phyloP scores from a whole-genome alignment of 441 rosid species.

The Omphalea diandra region DNA sequence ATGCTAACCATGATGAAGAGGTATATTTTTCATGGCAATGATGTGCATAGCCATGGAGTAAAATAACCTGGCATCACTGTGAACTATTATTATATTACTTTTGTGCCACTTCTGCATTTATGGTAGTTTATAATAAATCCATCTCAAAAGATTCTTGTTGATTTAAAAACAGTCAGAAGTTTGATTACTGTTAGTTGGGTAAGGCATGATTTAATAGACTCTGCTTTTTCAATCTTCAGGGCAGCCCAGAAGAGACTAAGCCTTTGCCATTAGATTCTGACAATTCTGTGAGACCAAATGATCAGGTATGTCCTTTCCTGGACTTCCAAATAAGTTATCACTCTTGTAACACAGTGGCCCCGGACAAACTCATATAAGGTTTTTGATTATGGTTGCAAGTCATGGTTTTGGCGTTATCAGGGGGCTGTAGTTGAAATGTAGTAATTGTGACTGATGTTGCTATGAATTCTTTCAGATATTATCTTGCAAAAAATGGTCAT shows the following conservation, averaged over 20 bases:
- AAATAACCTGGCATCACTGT: neutral
- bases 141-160: neutral
- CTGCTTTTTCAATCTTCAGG: slow-evolving; percentile 33
- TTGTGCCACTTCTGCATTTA: neutral
- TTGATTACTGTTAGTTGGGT: slow-evolving; percentile 8
- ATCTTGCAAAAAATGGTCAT: neutral
- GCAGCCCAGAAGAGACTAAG: slow-evolving; percentile 43
- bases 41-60: neutral
- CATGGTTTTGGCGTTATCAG: no score
- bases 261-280: slow-evolving; percentile 30
- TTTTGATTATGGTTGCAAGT: no score
- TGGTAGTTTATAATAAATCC: neutral
- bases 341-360: slow-evolving; percentile 1
- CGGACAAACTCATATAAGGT: no score
- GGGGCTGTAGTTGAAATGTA: no score
- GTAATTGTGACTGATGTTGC: neutral
- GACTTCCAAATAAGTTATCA: slow-evolving; percentile 10
- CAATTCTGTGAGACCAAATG: slow-evolving; percentile 30
- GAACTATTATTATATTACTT: slow-evolving; percentile 9
- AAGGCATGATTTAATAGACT: slow-evolving; percentile 13
- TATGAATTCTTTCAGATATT: neutral
- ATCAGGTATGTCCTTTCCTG: slow-evolving; percentile 30
- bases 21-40: slow-evolving; percentile 26
- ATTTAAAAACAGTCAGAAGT: slow-evolving; percentile 9
- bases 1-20: slow-evolving; percentile 39